Evolutionary conservation across 2,329 filamentous ascomycete species (phyloP), one percentile per base, ranked within the genome.

Genomic region (Xylariaceae sp.): DNA sequence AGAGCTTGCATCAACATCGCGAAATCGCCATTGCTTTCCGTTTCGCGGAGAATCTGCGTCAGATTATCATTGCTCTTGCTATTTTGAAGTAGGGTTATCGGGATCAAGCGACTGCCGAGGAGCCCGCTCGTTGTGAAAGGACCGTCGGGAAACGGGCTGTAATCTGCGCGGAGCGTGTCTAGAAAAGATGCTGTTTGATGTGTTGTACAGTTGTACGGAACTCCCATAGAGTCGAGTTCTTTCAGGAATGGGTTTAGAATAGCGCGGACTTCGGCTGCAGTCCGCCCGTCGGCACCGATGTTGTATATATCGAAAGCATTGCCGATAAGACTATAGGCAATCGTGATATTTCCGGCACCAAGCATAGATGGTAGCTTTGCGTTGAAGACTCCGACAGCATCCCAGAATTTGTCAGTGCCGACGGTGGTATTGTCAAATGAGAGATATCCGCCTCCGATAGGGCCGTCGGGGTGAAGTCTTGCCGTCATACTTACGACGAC

Each of bases 401-500:
- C 42, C 33, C 43, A 45, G 35, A 37, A 46, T 17, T 10, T 5
- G 6, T 45, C 42, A 22, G 10, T 33, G 16, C 41, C 37, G 11
- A 29, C 42, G 7, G 21, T 39, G 3, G 59, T 46, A n/a, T 60
- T 56, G 21, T 61, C 57, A 49, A 79, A 73, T 1, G 60, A 63
- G 10, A 79, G 54, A 4, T 65, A 68, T 2, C 71, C 66, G 2
- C 71, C 75, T 0, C 67, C 67, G 6, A 74, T 64, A 1, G 62
- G 60, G 4, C 57, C 59, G 45, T 74, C 71, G 1, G 67, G 61
- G 56, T 80, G 68, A 1, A 73, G 70, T 45, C 74, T 74, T 32
- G 72, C 64, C 1, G 76, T 82, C 61, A 82, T 67, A 6, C 73
- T 75, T 11, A 72, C 60, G 2, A 83, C 76, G 2, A 83, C 67